phyloP scores from a whole-genome alignment of 805 yeast species.

The Kodamaea leandrae region DNA sequence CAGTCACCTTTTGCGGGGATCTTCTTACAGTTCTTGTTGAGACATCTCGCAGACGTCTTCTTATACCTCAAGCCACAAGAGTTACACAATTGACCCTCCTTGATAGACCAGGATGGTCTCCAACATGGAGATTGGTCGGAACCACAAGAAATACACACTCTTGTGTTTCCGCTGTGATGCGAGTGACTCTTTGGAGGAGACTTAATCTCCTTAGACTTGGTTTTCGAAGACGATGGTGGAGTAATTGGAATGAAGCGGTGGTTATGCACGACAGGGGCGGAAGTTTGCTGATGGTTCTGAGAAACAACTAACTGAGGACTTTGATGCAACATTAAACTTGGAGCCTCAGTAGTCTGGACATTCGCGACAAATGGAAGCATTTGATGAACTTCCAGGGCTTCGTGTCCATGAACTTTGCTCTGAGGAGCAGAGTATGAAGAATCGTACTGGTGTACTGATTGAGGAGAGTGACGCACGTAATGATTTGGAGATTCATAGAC shows the following conservation, averaged over 20 bases:
- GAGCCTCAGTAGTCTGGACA: background rate
- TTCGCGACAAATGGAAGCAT: background rate
- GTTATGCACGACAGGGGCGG: constrained; percentile 8
- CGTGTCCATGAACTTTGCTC: background rate
- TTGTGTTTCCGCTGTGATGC: constrained; percentile 26
- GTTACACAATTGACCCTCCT: constrained; percentile 93
- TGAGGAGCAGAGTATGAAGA: background rate
- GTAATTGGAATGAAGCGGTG: constrained; percentile 39
- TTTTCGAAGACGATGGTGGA: constrained; percentile 38
- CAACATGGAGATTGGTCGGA: constrained; percentile 94
- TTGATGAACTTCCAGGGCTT: background rate
- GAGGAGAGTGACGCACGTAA: background rate
- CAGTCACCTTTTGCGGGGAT: constrained; percentile 97
- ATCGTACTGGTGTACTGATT: background rate
- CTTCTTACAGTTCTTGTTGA: constrained; percentile 69
- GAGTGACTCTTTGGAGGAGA: constrained; percentile 30
- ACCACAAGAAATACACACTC: constrained; percentile 87
- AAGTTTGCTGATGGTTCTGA: background rate
- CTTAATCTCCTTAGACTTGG: constrained; percentile 27
- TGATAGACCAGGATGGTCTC: constrained; percentile 94
- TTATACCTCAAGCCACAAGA: constrained; percentile 94
- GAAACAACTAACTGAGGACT: background rate
- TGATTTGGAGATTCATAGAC: background rate
- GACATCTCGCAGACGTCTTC: constrained; percentile 89
- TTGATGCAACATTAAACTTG: background rate